phyloP scores from a whole-genome alignment of 768 basidiomycete species.

The Pulveroboletus sp. region DNA sequence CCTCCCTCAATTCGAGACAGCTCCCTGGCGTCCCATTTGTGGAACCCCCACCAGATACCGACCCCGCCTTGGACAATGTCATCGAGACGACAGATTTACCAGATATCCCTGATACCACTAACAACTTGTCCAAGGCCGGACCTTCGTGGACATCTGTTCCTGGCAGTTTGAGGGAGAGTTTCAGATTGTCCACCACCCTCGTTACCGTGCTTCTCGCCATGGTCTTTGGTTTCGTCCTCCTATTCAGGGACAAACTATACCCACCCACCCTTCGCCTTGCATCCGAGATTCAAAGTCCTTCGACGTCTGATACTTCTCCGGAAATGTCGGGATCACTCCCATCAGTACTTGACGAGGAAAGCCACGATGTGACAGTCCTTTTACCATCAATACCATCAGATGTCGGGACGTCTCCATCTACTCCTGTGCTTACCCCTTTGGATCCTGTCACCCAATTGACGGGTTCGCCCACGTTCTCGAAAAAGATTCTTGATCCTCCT shows the following conservation, averaged over 20 bases:
- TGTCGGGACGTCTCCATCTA: not conserved
- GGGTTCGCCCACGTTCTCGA: slow-evolving; percentile 4
- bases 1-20: slow-evolving; percentile 49
- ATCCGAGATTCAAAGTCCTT: slow-evolving; percentile 1
- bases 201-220: slow-evolving; percentile 24
- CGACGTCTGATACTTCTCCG: not conserved
- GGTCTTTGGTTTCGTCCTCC: slow-evolving; percentile 21
- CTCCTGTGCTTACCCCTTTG: not conserved
- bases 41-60: slow-evolving; percentile 28
- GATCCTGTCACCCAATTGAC: slow-evolving; percentile 3
- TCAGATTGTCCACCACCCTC: slow-evolving; percentile 13
- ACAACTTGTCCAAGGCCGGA: slow-evolving; percentile 10
- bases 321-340: not conserved
- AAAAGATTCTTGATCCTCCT: slow-evolving; percentile 9
- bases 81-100: slow-evolving; percentile 14
- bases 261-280: not conserved
- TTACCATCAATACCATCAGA: not conserved
- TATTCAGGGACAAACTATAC: slow-evolving; percentile 25
- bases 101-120: slow-evolving; percentile 15
- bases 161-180: slow-evolving; percentile 11
- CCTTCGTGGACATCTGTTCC: slow-evolving; percentile 17
- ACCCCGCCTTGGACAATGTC: slow-evolving; percentile 6
- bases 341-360: slow-evolving; percentile 2
- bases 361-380: not conserved
- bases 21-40: slow-evolving; percentile 55